These are phyloP conservation scores for Sarocladiaceae sp. DNA, from an alignment of 2,329 filamentous ascomycete genomes.

Conservation along the genomic window DNA sequence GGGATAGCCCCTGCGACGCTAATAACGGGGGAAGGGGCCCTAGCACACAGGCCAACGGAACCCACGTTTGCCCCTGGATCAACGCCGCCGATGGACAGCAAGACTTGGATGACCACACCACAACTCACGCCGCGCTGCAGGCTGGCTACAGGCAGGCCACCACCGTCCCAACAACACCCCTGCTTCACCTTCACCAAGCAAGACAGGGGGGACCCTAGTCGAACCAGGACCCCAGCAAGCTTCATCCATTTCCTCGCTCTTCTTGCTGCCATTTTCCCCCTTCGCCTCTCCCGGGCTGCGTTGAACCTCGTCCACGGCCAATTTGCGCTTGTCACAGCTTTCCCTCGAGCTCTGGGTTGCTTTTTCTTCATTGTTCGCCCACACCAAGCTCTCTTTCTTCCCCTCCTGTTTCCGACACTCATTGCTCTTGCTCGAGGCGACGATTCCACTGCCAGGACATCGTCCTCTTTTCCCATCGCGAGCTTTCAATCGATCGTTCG, in stretches of 20 bases:
- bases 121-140: too few relatives aligned
- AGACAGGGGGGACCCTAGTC: background rate
- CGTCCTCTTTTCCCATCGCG: background rate
- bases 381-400: constrained; percentile 1
- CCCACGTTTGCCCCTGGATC: constrained; percentile 2
- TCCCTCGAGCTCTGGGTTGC: background rate
- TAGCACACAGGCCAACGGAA: background rate
- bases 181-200: background rate
- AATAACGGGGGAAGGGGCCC: background rate
- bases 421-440: constrained; percentile 5
- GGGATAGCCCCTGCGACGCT: background rate
- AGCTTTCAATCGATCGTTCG: background rate
- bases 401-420: background rate
- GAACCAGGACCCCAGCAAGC: background rate
- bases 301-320: background rate
- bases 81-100: background rate
- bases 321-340: constrained; percentile 1
- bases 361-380: background rate
- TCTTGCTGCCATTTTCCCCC: background rate
- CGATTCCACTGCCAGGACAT: constrained; percentile 1
- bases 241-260: constrained; percentile 1
- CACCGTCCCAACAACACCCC: background rate
- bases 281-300: background rate
- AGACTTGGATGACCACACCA: too few relatives aligned
- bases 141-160: background rate